Evolutionary conservation across 164 flowering plant species (phyloP), one percentile per base, ranked within the genome.

Genomic region (Aristolochia contorta): DNA sequence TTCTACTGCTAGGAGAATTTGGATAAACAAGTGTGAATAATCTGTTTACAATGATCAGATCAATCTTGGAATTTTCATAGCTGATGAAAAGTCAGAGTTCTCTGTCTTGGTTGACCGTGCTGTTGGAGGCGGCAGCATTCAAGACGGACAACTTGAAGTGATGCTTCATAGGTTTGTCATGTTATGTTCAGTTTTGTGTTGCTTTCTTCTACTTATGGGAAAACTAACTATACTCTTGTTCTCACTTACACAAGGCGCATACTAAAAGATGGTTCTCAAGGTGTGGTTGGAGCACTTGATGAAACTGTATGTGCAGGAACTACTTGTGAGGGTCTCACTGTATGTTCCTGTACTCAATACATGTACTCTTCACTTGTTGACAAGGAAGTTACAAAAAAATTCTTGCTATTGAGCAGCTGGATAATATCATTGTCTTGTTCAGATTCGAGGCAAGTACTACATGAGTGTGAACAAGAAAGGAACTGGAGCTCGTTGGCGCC

Each of bases 61-160:
- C 41, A 89, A 85, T 68, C 94, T 89, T 65, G 97, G 97, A 54
- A 82, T 86, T 16, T 85, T 30, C 66, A 75, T 69, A 6, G 57
- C 15, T 25, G 92, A 89, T 58, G 65, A 79, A 60, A 77, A 78
- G 54, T 56, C 81, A 27, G 97, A 91, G 67, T 72, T 91, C 60
- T 89, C 96, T 12, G 84, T 91, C 56, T 69, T 91, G 76, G 97
- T 91, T 65, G 97, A 91, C 73, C 86, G 92, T 58, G 92, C 96
- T 37, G 65, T 70, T 64, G 97, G 96, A 59, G 97, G 87, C 58
- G 71, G 80, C 64, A 91, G 97, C 78, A 81, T 89, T 56, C 49
- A 71, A 21, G 97, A 91, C 71, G 97, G 96, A 61, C 69, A 84
- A 78, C 30, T 91, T 54, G 97, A 91, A 66, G 56, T 91, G 23